phyloP scores from a whole-genome alignment of 306 rosid genomes.

The Castanea crenata region DNA sequence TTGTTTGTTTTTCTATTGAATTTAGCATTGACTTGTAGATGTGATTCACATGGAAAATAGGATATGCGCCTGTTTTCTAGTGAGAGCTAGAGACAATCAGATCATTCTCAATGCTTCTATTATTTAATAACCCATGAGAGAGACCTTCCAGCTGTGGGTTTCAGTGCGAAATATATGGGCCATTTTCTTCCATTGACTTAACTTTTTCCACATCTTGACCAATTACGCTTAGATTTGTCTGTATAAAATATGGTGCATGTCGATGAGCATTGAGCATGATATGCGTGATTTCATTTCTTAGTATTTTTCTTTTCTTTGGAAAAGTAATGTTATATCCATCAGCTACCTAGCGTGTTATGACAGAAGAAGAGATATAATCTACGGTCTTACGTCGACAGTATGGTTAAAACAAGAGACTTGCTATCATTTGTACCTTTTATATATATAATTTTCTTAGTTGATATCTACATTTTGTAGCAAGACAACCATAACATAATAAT shows the following conservation, averaged over 20 bases:
- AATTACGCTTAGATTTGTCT: neutral
- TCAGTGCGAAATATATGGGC: constrained; percentile 11
- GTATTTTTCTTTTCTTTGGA: neutral
- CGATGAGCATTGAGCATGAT: neutral
- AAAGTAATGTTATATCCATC: too few relatives aligned
- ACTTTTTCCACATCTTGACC: constrained; percentile 23
- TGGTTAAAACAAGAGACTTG: too few relatives aligned
- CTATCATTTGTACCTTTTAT: too few relatives aligned
- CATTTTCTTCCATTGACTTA: constrained; percentile 22
- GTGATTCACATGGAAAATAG: constrained; percentile 14
- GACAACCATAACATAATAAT: too few relatives aligned
- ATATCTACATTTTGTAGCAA: too few relatives aligned
- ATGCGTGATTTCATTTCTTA: neutral
- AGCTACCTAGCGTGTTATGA: too few relatives aligned
- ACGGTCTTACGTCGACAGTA: too few relatives aligned
- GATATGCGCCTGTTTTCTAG: constrained; percentile 17
- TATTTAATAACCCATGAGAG: constrained; percentile 10
- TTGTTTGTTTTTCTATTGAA: neutral
- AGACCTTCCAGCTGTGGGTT: constrained; percentile 9
- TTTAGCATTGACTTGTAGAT: constrained; percentile 26
- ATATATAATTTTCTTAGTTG: too few relatives aligned
- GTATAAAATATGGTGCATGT: neutral
- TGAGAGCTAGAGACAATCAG: constrained; percentile 3
- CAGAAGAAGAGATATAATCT: too few relatives aligned
- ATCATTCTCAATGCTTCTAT: neutral